A percentile compares a stretch with the other conserved stretches of the same genome.
Evolutionary conservation across 2,329 filamentous ascomycete species (phyloP).

Genomic region (Colletotrichum chlorophyti): DNA sequence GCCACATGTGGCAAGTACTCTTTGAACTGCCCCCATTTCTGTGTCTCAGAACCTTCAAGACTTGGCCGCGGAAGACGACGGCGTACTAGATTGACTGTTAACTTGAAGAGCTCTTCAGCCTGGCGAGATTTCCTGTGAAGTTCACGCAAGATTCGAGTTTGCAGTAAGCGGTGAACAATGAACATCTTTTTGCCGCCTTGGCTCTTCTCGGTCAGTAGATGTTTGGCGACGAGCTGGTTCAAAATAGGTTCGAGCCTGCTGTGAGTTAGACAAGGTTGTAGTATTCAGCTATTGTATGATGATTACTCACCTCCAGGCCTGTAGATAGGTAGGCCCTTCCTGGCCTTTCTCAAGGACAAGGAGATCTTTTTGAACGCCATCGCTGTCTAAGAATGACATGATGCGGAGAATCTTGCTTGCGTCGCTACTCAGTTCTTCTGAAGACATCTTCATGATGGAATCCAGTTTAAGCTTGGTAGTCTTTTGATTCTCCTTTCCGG

Average conservation of each 20-base stretch:
- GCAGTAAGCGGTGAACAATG: conserved; percentile 26
- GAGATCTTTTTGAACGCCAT: conserved; percentile 29
- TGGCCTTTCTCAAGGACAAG: conserved; percentile 22
- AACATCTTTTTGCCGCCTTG: conserved; percentile 23
- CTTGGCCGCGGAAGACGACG: conserved; percentile 27
- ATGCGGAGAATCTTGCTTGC: conserved; percentile 28
- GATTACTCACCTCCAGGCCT: conserved; percentile 8
- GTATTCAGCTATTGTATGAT: neutral
- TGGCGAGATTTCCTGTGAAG: conserved; percentile 26
- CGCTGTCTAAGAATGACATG: conserved; percentile 30
- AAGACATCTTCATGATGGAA: conserved; percentile 27
- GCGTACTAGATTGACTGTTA: conserved; percentile 26
- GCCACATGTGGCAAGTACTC: conserved; percentile 31
- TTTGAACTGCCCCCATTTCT: conserved; percentile 31
- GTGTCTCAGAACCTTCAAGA: conserved; percentile 16
- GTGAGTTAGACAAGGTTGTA: neutral
- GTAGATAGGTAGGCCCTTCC: conserved; percentile 15
- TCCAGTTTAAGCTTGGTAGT: conserved; percentile 13
- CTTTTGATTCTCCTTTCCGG: conserved; percentile 8
- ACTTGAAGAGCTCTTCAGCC: conserved; percentile 21
- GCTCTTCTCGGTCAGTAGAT: conserved; percentile 19
- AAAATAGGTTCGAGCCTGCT: conserved; percentile 9
- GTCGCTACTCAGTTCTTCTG: conserved; percentile 26
- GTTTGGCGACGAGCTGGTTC: conserved; percentile 8
- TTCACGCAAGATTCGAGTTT: conserved; percentile 26